Conservation (phyloP, 2,329 filamentous ascomycete genomes). For the Scolecobasidium constrictum region DNA sequence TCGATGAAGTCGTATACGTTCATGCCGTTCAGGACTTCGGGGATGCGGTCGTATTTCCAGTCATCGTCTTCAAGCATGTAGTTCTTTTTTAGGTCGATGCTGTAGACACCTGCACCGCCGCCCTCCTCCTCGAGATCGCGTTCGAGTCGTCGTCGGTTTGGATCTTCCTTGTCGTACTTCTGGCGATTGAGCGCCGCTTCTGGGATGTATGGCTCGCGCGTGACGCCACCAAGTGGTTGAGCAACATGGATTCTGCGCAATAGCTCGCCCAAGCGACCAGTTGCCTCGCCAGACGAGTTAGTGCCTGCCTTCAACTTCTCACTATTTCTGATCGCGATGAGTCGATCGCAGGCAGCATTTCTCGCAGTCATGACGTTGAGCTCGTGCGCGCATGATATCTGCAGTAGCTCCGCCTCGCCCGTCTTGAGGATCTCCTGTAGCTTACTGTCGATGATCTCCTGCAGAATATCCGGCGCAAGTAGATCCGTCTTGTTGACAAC, state of each 20-base stretch:
- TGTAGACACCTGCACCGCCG: slow-evolving; percentile 92
- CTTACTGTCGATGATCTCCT: slow-evolving; percentile 64
- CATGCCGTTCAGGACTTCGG: slow-evolving; percentile 87
- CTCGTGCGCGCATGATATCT: slow-evolving; percentile 88
- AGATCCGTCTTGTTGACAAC: slow-evolving; percentile 99
- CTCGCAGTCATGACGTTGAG: slow-evolving; percentile 93
- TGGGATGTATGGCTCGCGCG: slow-evolving; percentile 76
- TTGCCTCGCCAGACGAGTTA: slow-evolving; percentile 58
- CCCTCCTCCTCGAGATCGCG: slow-evolving; percentile 85
- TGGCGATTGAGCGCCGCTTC: slow-evolving; percentile 68
- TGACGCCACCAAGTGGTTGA: slow-evolving; percentile 72
- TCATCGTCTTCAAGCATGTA: slow-evolving; percentile 80
- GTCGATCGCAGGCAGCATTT: slow-evolving; percentile 84
- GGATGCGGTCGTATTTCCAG: slow-evolving; percentile 94
- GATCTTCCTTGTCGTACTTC: slow-evolving; percentile 86
- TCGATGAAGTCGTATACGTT: slow-evolving; percentile 98
- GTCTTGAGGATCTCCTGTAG: slow-evolving; percentile 72
- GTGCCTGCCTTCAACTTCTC: slow-evolving; percentile 90
- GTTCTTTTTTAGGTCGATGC: slow-evolving; percentile 78
- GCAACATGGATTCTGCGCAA: slow-evolving; percentile 94
- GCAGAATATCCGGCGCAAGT: slow-evolving; percentile 74
- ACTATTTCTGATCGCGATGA: slow-evolving; percentile 85
- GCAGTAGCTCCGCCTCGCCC: slow-evolving; percentile 83
- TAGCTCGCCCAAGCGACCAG: slow-evolving; percentile 79
- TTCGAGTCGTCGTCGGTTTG: slow-evolving; percentile 70